phyloP scores from a whole-genome alignment of 2,329 filamentous ascomycete species.

The Phoma sp. region DNA sequence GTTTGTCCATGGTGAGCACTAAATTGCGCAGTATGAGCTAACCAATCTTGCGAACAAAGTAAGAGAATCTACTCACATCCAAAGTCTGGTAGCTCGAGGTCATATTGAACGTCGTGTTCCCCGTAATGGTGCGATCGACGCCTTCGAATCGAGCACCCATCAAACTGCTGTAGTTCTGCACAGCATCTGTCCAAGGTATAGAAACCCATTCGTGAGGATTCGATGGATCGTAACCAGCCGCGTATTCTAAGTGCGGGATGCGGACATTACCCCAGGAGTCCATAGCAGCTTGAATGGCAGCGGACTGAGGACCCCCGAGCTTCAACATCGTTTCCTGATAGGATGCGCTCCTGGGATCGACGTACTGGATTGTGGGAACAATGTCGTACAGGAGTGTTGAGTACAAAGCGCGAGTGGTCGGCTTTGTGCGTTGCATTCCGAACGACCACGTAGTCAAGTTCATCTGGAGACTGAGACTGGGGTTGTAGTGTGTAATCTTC shows the following conservation, averaged over 20 bases:
- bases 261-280: constrained; percentile 17
- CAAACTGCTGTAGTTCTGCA: constrained; percentile 17
- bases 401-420: constrained; percentile 11
- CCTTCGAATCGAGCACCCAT: constrained; percentile 13
- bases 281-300: constrained; percentile 8
- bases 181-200: constrained; percentile 4
- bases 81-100: constrained; percentile 3
- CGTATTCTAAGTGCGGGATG: constrained; percentile 9
- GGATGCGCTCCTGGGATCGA: constrained; percentile 1
- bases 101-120: constrained; percentile 10
- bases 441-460: not conserved
- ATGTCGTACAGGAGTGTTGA: constrained; percentile 10
- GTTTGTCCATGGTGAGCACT: not conserved
- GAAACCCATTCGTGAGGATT: constrained; percentile 5
- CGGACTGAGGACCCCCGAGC: constrained; percentile 12
- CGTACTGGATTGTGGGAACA: constrained; percentile 11
- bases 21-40: not conserved
- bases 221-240: not conserved
- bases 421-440: not conserved
- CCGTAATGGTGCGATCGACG: constrained; percentile 3
- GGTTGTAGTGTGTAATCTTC: not conserved
- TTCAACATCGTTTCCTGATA: not conserved
- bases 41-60: not conserved
- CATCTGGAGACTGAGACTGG: not conserved
- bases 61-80: not conserved